Evolutionary conservation across 2,329 filamentous ascomycete genomes (phyloP), one percentile per base, ranked within the genome.

Genomic region (Thyridium curvatum): DNA sequence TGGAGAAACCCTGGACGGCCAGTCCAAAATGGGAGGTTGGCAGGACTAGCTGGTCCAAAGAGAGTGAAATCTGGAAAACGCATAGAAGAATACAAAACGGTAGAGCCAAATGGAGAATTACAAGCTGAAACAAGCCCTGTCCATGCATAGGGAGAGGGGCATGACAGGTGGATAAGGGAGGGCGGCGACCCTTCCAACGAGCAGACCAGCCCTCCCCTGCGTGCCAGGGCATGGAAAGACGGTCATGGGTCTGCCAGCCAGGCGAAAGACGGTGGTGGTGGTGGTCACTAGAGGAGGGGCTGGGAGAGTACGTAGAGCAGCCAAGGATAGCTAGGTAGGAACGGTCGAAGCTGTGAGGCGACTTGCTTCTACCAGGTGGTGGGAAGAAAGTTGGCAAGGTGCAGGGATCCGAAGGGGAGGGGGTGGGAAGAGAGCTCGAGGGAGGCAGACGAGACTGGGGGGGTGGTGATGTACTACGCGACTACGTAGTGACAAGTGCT

Each of bases 41-140:
- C 38, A 32, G 45, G 37, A 16, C 21, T 13, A 43, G 40, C 45
- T 35, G 32, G 33, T 45, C 46, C 50, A 55, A 53, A 52, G 49
- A 51, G 48, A 55, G 43, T 48, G 47, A 52, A 50, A 52, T 54
- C 52, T 57, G 51, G 55, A 63, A 61, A 60, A 60, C 47, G 57
- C 56, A 61, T 61, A 53, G 60, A 62, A 61, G 52, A 47, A 59
- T 56, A 53, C 55, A 58, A 62, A 62, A 63, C 56, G 54, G 49
- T 45, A 54, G 48, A 54, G 46, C 58, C 53, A 46, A 55, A 61
- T 54, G 56, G 54, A 60, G 53, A 58, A 54, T 52, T 49, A 55
- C 53, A 60, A 60, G 55, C 51, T 68, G 66, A 69, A 68, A 69
- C 65, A 56, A 56, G 54, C 53, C 54, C 54, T 60, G 58, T 26